A percentile compares a stretch with the other conserved stretches of the same genome.
Evolutionary conservation across 129 eudicot species (phyloP).

Genomic region (Artemisia tridentata): DNA sequence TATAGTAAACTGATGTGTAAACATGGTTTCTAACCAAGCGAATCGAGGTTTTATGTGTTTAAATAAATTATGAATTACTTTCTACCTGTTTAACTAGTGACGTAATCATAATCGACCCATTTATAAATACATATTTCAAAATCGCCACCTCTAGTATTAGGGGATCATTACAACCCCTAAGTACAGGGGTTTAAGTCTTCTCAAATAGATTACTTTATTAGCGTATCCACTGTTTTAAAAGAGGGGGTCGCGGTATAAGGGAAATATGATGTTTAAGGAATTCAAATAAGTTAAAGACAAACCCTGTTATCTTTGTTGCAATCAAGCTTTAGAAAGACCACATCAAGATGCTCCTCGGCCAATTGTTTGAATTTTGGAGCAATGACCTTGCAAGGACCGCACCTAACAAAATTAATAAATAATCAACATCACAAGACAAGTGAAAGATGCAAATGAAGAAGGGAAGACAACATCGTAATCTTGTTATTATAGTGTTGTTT

Average conservation of each 20-base stretch:
- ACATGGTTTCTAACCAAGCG: neutral
- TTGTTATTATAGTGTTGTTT: neutral
- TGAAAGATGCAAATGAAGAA: neutral
- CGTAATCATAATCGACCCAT: neutral
- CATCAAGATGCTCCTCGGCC: constrained; percentile 56
- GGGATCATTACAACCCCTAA: neutral
- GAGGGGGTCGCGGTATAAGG: neutral
- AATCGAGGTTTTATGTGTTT: neutral
- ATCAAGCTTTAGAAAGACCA: constrained; percentile 74
- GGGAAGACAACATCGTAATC: neutral
- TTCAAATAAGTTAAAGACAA: neutral
- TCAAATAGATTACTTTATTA: neutral
- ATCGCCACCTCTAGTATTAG: neutral
- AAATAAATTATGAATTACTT: neutral
- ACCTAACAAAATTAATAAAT: constrained; percentile 41
- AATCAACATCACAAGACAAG: constrained; percentile 8
- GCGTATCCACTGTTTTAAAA: neutral
- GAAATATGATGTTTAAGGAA: constrained; percentile 7
- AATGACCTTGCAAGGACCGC: constrained; percentile 86
- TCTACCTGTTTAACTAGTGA: neutral
- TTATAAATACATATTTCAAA: neutral
- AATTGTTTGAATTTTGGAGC: constrained; percentile 70
- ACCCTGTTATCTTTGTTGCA: constrained; percentile 86
- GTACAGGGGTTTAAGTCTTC: neutral
- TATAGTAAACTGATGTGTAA: neutral